Percentiles rank a stretch among this genome's conserved stretches.
Conservation (phyloP, 768 basidiomycete species). For the Cubamyces lactineus region DNA sequence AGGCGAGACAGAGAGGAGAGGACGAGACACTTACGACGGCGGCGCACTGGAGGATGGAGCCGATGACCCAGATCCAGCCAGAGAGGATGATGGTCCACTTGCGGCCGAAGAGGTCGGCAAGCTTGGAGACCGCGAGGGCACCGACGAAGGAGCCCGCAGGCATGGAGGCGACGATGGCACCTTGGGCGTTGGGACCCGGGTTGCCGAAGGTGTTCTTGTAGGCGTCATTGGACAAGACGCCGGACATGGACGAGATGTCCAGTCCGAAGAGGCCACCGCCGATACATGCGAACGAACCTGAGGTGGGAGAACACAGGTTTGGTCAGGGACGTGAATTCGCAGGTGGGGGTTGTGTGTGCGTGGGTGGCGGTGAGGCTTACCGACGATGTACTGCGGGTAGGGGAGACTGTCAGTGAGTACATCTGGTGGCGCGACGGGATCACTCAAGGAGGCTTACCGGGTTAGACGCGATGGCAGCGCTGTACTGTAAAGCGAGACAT, state of each 20-base stretch:
- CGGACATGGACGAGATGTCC: constrained; percentile 85
- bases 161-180: constrained; percentile 79
- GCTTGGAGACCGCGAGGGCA: constrained; percentile 60
- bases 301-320: background rate
- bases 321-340: background rate
- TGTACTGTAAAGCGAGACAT: constrained; percentile 44
- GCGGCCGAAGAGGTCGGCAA: constrained; percentile 69
- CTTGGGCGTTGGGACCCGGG: constrained; percentile 60
- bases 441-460: constrained; percentile 43
- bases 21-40: constrained; percentile 40
- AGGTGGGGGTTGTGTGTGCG: background rate
- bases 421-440: background rate
- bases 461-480: constrained; percentile 56
- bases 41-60: constrained; percentile 73
- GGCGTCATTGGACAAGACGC: constrained; percentile 56
- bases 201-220: constrained; percentile 38
- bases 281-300: constrained; percentile 75
- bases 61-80: constrained; percentile 73
- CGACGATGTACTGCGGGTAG: constrained; percentile 65
- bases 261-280: constrained; percentile 79
- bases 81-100: constrained; percentile 68
- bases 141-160: constrained; percentile 74
- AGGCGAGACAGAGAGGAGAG: no score
- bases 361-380: constrained; percentile 6
- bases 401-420: background rate